Base-by-base conservation (phyloP, 768 basidiomycete species). In the Calocybe cyanea region DNA sequence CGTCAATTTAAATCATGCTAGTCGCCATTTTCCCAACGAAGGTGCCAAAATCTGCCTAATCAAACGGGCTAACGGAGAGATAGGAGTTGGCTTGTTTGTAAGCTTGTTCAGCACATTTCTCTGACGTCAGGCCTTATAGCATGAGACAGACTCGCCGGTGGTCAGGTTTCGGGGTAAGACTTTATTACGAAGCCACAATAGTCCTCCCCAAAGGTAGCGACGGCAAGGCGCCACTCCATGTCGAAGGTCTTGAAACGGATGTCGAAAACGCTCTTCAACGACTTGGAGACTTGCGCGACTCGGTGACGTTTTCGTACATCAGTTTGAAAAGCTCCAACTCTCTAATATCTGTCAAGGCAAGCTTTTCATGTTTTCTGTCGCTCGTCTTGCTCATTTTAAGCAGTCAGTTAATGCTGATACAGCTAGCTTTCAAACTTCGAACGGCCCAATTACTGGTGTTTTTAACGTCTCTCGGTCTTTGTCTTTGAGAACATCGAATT, bases 181-280 rank as follows among this genome's bases (percentile, higher is more conserved):
- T 43, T 17, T 47, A 45, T 20, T 72, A 73, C 31, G 64, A 67
- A 5, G 57, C 70, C 11, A 64, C 57, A 14, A 52, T 73, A 11
- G 62, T 57, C 36, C 57, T 77, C 2, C 77, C 75, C 7, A 57
- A 56, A 13, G 55, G 57, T 6, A 52, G 35, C 13, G 23, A 41
- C 4, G 41, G 53, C 11, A 38, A 51, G 15, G 34, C 38, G 7
- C 55, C 59, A 11, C 58, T 67, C 4, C 42, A 52, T 2, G 65
- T 82, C 52, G 69, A 72, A 41, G 56, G 54, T 3, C 65, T 81
- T 20, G 63, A 69, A 46, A 78, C 77, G 3, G 57, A 65, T 28
- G 45, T 77, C 28, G 64, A 63, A 11, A 67, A 68, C 47, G 74
- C 69, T 34, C 43, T 36, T 28, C 71, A 78, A 17, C 46, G 50